Evolutionary conservation across 805 yeast genomes (phyloP).

Genomic region (Lipomyces yamadae): DNA sequence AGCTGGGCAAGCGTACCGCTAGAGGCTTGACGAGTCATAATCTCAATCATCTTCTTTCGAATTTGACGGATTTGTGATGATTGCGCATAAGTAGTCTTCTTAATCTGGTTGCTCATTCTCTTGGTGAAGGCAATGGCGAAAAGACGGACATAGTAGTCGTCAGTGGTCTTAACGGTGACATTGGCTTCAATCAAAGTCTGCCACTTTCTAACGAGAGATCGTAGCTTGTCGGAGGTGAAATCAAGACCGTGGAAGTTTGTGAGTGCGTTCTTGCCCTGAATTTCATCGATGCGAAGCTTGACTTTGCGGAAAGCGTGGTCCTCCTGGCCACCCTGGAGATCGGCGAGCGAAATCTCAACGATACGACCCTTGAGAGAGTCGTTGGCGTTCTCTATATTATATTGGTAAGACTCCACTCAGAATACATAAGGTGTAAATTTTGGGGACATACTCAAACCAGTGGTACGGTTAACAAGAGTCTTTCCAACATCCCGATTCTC

Average conservation of each 20-base stretch:
- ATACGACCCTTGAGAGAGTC: conserved; percentile 98
- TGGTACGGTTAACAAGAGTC: conserved; percentile 96
- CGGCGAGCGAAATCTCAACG: conserved; percentile 94
- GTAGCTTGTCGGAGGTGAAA: conserved; percentile 96
- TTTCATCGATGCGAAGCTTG: conserved; percentile 97
- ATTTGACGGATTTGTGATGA: conserved; percentile 95
- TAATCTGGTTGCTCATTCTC: conserved; percentile 95
- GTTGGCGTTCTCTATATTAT: conserved; percentile 71
- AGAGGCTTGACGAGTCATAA: conserved; percentile 94
- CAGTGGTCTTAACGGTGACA: conserved; percentile 97
- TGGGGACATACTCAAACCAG: conserved; percentile 66
- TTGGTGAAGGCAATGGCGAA: conserved; percentile 98
- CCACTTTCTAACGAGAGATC: conserved; percentile 98
- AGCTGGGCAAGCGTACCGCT: conserved; percentile 95
- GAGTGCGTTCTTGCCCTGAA: conserved; percentile 96
- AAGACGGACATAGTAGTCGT: conserved; percentile 94
- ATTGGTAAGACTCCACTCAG: conserved; percentile 39
- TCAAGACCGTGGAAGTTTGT: conserved; percentile 99
- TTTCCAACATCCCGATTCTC: conserved; percentile 99
- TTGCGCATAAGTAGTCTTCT: conserved; percentile 98
- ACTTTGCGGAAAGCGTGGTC: conserved; percentile 98
- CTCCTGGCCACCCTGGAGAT: conserved; percentile 92
- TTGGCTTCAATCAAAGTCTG: conserved; percentile 97
- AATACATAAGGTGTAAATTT: background rate
- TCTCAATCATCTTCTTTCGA: conserved; percentile 94